These are phyloP conservation scores for Zygosaccharomyces pseudobailii DNA, from an alignment of 1,139 yeast species.

Conservation along the genomic window DNA sequence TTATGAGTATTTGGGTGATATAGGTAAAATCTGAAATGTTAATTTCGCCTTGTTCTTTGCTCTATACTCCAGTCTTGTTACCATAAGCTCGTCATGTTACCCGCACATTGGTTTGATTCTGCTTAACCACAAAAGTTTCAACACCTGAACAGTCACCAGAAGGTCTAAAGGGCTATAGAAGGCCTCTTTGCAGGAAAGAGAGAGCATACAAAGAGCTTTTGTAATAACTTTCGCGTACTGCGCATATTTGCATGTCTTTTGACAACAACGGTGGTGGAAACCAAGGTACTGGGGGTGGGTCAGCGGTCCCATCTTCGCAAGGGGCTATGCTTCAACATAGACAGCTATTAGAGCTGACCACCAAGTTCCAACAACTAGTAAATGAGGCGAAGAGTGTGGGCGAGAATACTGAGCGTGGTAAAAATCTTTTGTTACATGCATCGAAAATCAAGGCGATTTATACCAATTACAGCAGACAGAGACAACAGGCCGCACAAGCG, in stretches of 20 bases:
- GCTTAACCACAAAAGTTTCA: constrained; percentile 1
- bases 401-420: constrained; percentile 61
- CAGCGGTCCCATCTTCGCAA: constrained; percentile 9
- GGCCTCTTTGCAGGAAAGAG: background rate
- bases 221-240: background rate
- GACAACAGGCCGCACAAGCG: constrained; percentile 26
- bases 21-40: background rate
- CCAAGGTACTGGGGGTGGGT: constrained; percentile 4
- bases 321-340: constrained; percentile 40
- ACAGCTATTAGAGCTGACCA: constrained; percentile 59
- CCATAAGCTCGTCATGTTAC: background rate
- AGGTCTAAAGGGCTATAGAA: too few species aligned
- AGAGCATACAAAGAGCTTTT: background rate
- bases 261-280: constrained; percentile 6
- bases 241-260: constrained; percentile 7
- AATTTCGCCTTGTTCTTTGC: background rate
- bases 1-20: constrained; percentile 51
- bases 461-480: constrained; percentile 28
- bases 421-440: constrained; percentile 61
- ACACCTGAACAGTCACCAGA: background rate
- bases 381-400: constrained; percentile 57
- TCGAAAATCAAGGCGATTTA: constrained; percentile 47
- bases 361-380: constrained; percentile 56
- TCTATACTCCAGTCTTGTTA: background rate
- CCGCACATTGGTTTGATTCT: background rate